Percentiles rank a stretch among this genome's conserved stretches.
phyloP scores from a whole-genome alignment of 441 rosid genomes.

The Syzygium malaccense region DNA sequence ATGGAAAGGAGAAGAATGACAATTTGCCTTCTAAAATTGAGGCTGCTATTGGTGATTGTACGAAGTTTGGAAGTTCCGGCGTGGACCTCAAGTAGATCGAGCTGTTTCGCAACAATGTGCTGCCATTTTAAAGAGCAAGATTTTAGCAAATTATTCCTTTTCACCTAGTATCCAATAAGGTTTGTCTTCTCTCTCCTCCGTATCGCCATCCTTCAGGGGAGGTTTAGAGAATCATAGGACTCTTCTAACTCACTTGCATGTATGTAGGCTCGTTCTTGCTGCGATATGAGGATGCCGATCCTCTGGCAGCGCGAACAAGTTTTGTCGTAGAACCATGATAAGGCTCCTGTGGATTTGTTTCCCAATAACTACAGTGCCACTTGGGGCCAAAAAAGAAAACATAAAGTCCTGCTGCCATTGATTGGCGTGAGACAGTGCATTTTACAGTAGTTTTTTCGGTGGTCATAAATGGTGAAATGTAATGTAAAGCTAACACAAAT shows the following conservation, averaged over 20 bases:
- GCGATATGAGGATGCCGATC: too few species aligned
- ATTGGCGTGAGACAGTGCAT: not conserved
- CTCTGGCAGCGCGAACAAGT: not conserved
- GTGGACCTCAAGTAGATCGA: slow-evolving; percentile 29
- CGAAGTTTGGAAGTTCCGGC: slow-evolving; percentile 16
- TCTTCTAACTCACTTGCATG: too few species aligned
- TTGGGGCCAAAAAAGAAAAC: not conserved
- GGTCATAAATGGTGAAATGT: not conserved
- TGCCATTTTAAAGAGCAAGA: slow-evolving; percentile 19
- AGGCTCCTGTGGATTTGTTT: not conserved
- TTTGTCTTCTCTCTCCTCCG: too few species aligned
- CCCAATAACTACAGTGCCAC: not conserved
- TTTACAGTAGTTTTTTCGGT: not conserved
- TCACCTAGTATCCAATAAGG: too few species aligned
- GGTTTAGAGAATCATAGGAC: too few species aligned
- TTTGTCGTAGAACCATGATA: not conserved
- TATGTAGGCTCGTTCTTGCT: too few species aligned
- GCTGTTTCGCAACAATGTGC: slow-evolving; percentile 40
- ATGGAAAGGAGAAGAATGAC: slow-evolving; percentile 2
- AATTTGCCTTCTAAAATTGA: slow-evolving; percentile 3
- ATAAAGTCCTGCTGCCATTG: not conserved
- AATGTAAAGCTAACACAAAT: not conserved
- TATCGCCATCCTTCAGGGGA: too few species aligned
- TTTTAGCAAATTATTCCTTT: too few species aligned
- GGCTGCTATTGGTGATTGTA: not conserved